Base-by-base conservation (phyloP, 139 green algal species). In the Pleodorina starrii region DNA sequence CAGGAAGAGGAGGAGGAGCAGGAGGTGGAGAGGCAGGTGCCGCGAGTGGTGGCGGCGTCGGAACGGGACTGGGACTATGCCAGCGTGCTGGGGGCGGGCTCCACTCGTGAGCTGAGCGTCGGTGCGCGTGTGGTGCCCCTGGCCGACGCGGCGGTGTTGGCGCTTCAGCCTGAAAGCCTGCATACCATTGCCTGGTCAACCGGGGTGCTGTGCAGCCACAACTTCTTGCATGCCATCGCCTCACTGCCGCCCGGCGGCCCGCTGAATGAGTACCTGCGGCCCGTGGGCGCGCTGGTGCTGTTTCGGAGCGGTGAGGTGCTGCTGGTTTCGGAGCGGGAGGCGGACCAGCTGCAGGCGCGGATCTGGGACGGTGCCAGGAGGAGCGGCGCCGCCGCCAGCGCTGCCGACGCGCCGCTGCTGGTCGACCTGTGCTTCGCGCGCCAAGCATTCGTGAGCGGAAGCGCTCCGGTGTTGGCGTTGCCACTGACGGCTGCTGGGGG, bases 321-420 rank as follows among this genome's bases (percentile, higher is more conserved):
- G 80, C 91, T 95, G 90, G 21, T 95, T 46, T 94, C 93, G 75
- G 93, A 95, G 79, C 79, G 92, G 0, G 93, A 95, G 89, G 84
- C 86, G 29, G 93, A 95, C n/a, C 91, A 43, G 43, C 63, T 95
- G 63, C 78, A 91, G 77, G 75, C 0, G 11, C n/a, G 19, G 14
- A 29, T 63, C 12, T 69, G 80, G 78, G 57, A 60, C 59, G 68
- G 68, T 2, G 68, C 35, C 66, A 89, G 32, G 46, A 42, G 11
- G 12, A n/a, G 44, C 1, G 23, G 1, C 5, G 23, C 4, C 16
- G 14, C 40, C 38, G 29, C 54, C 10, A 57, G 19, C 44, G 54
- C 50, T 54, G 32, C 48, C 32, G 40, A 51, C 17, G 27, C 54
- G 27, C 43, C 57, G 1, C 44, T 60, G 54, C 73, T 90, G 36